These are phyloP conservation scores for Kwoniella sp. DNA, from an alignment of 768 basidiomycete genomes.

Conservation along the genomic window DNA sequence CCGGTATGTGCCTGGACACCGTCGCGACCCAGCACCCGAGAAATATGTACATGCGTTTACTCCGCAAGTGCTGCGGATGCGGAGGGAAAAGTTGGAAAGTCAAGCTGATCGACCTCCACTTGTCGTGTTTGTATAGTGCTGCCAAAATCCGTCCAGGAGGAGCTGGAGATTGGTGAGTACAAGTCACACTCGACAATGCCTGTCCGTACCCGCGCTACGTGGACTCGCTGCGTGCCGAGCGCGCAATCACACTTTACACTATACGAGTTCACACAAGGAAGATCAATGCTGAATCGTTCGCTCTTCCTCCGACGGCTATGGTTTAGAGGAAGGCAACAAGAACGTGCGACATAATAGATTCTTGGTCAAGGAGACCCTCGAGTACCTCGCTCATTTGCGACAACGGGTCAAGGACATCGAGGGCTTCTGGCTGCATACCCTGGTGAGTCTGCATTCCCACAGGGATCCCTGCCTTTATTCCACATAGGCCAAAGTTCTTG, in stretches of 20 bases:
- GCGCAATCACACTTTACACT: too few species aligned
- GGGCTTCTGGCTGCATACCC: slow-evolving; percentile 48
- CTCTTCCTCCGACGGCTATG: neutral
- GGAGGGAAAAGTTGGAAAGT: neutral
- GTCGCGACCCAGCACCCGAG: too few species aligned
- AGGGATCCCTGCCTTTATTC: too few species aligned
- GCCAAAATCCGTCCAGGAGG: slow-evolving; percentile 18
- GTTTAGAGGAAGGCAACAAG: slow-evolving; percentile 30
- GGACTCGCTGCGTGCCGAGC: too few species aligned
- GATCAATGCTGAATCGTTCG: slow-evolving; percentile 4
- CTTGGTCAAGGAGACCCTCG: slow-evolving; percentile 24
- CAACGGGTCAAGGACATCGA: slow-evolving; percentile 40
- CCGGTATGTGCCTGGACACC: neutral
- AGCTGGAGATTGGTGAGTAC: slow-evolving; percentile 35
- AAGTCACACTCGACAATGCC: too few species aligned
- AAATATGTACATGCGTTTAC: too few species aligned
- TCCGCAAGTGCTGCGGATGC: too few species aligned
- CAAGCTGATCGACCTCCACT: neutral
- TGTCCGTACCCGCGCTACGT: too few species aligned
- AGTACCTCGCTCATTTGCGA: slow-evolving; percentile 29
- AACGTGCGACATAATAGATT: slow-evolving; percentile 27
- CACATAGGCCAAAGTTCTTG: too few species aligned
- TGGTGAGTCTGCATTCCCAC: slow-evolving; percentile 41
- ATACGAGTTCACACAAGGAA: too few species aligned
- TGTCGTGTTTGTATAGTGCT: slow-evolving; percentile 15